Evolutionary conservation across 768 basidiomycete genomes (phyloP), one percentile per base, ranked within the genome.

Genomic region (Suillus subluteus): DNA sequence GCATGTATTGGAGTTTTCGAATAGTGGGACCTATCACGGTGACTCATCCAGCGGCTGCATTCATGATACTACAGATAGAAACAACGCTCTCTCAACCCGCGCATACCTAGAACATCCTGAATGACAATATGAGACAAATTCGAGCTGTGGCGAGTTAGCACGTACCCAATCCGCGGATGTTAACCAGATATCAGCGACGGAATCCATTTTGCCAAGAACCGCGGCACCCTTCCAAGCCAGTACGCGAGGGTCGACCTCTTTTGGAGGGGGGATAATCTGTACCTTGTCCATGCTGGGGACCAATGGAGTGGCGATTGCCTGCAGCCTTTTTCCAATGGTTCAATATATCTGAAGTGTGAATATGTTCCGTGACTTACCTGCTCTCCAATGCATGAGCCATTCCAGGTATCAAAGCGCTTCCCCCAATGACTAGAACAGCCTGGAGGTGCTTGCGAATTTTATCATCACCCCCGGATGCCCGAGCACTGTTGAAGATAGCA

Each of bases 221-320:
- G 91, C 87, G 7, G 91, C 95, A 12, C 98, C 98, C 77, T 98
- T 98, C 98, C 98, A 99, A 18, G 89, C 89, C 40, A 99, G 85
- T 44, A 95, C 89, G 32, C 88, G 86, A 6, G 94, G 95, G 77
- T 99, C 96, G 54, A 98, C 87, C 67, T 95, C 94, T 75, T 96
- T 92, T 1, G 96, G 96, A 2, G 95, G 91, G n/a, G 95, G 94
- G 56, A 99, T 92, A 66, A 98, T 93, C 69, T 91, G 88, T 8
- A 97, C 91, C 71, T 91, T 92, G 73, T 92, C 91, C 88, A 96
- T 94, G 73, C 89, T 90, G 18, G 86, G 85, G 18, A 94, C 90
- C 50, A 96, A 78, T 6, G 93, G 91, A 11, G 91, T 92, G 12
- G 92, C 91, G 64, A 95, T 94, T 0, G 91, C 94, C 73, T 94